Evolutionary conservation across 2,329 filamentous ascomycete species (phyloP).

Genomic region (Hymenoscyphus salicellus): DNA sequence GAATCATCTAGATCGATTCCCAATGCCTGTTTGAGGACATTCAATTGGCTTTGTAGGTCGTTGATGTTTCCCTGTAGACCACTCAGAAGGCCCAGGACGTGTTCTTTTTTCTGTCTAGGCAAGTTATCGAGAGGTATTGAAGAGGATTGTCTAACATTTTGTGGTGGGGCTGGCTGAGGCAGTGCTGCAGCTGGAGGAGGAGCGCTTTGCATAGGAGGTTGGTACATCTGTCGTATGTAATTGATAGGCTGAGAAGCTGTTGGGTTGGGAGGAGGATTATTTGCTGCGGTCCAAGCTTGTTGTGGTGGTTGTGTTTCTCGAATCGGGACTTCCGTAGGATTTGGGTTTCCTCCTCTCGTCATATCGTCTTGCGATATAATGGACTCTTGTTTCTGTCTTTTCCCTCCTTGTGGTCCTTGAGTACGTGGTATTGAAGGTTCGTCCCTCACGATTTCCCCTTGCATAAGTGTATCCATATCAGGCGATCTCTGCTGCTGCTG

Average conservation of each 20-base stretch:
- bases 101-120: slow-evolving; percentile 25
- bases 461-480: slow-evolving; percentile 6
- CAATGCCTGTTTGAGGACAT: slow-evolving; percentile 25
- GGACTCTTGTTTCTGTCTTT: background rate
- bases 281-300: slow-evolving; percentile 8
- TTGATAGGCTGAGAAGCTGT: slow-evolving; percentile 8
- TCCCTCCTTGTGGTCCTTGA: background rate
- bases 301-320: slow-evolving; percentile 2
- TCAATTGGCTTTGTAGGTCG: slow-evolving; percentile 28
- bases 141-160: background rate
- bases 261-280: slow-evolving; percentile 4
- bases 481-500: background rate
- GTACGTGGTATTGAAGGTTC: background rate
- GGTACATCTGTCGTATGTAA: slow-evolving; percentile 3
- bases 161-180: background rate
- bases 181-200: background rate
- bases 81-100: slow-evolving; percentile 27
- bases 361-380: background rate
- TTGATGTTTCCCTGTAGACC: slow-evolving; percentile 27
- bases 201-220: background rate
- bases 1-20: slow-evolving; percentile 21
- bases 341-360: background rate
- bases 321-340: background rate
- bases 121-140: slow-evolving; percentile 22
- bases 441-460: slow-evolving; percentile 5